Evolutionary conservation across 148 eudicot species (phyloP).

Genomic region (Bassia scoparia): DNA sequence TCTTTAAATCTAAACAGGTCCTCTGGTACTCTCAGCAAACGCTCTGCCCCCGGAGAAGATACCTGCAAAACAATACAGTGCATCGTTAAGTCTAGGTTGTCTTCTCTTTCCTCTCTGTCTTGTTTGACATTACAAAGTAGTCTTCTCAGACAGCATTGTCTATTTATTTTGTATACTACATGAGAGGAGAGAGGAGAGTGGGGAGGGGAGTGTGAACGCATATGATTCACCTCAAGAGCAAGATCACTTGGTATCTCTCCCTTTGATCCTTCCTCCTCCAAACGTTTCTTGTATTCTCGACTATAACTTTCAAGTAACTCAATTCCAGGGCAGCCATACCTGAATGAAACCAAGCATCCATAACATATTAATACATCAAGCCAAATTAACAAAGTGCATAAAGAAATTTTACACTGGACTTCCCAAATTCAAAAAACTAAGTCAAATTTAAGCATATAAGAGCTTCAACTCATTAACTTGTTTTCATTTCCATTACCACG

Average conservation of each 20-base stretch:
- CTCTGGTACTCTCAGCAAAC: constrained; percentile 74
- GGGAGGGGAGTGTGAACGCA: no score
- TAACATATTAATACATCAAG: neutral
- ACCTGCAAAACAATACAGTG: constrained; percentile 45
- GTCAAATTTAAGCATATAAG: neutral
- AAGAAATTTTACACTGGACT: neutral
- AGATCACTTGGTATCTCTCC: constrained; percentile 79
- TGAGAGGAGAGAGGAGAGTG: no score
- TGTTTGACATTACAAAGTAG: neutral
- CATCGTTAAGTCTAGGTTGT: neutral
- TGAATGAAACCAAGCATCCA: constrained; percentile 14
- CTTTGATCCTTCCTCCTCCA: constrained; percentile 69
- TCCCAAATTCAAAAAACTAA: neutral
- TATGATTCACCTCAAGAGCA: constrained; percentile 66
- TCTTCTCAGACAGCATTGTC: neutral
- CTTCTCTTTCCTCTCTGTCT: neutral
- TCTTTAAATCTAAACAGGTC: constrained; percentile 69
- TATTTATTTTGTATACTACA: no score
- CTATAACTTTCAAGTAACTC: constrained; percentile 69
- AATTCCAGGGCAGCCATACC: constrained; percentile 76
- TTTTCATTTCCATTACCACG: neutral
- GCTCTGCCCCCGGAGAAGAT: constrained; percentile 89
- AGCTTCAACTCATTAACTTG: neutral
- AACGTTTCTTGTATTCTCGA: constrained; percentile 52
- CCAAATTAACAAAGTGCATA: constrained; percentile 5